Conservation (phyloP, 2,329 filamentous ascomycete genomes). For the Colletotrichum spaethianum region DNA sequence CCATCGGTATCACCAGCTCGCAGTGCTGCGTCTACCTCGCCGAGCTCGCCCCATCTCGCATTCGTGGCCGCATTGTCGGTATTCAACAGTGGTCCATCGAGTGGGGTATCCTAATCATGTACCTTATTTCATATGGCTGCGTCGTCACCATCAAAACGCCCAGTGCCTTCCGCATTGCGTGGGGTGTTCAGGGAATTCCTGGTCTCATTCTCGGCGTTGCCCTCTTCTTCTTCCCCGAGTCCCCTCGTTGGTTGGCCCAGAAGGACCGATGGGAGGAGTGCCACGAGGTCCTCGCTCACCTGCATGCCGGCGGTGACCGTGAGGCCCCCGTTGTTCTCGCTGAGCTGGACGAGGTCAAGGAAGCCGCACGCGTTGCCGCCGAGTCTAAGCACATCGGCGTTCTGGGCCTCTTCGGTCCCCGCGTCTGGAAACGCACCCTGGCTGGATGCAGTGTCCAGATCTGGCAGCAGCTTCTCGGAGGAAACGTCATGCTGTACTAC, state of each 20-base stretch:
- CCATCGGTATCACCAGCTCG: slow-evolving; percentile 76
- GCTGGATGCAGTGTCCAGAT: slow-evolving; percentile 68
- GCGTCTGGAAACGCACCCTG: slow-evolving; percentile 65
- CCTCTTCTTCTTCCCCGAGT: slow-evolving; percentile 42
- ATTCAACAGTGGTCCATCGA: slow-evolving; percentile 84
- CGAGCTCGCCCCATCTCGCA: slow-evolving; percentile 71
- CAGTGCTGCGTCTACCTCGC: slow-evolving; percentile 79
- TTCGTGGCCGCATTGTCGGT: slow-evolving; percentile 76
- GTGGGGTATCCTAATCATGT: slow-evolving; percentile 77
- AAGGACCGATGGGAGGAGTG: slow-evolving; percentile 42
- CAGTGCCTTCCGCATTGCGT: slow-evolving; percentile 71
- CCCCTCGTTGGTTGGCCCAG: slow-evolving; percentile 40
- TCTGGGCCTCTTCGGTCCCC: slow-evolving; percentile 60
- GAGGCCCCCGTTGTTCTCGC: slow-evolving; percentile 69
- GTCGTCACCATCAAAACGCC: slow-evolving; percentile 69
- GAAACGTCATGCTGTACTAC: slow-evolving; percentile 73
- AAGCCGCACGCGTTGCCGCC: slow-evolving; percentile 55
- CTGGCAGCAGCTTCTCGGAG: slow-evolving; percentile 70
- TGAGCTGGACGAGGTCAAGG: slow-evolving; percentile 68
- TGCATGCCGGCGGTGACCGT: slow-evolving; percentile 70
- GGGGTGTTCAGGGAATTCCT: slow-evolving; percentile 43
- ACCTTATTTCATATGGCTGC: slow-evolving; percentile 77
- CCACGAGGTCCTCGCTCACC: slow-evolving; percentile 47
- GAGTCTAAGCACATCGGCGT: slow-evolving; percentile 57
- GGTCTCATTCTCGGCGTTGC: slow-evolving; percentile 45